A percentile compares a stretch with the other conserved stretches of the same genome.
Evolutionary conservation across 2,329 filamentous ascomycete genomes (phyloP).

Genomic region (Colletotrichum filicis): DNA sequence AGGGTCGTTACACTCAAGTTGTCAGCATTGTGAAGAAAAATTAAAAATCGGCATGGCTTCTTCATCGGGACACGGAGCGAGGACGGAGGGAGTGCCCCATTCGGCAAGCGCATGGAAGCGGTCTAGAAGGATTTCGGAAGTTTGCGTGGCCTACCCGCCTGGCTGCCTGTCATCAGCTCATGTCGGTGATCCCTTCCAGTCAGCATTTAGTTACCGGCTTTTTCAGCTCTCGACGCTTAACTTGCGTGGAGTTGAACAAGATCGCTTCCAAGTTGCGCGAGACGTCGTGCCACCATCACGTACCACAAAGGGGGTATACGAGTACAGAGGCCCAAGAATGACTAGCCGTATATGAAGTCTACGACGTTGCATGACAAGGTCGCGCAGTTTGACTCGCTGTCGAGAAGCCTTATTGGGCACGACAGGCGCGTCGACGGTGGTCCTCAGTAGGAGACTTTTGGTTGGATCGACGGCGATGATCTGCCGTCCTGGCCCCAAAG

Average conservation of each 20-base stretch:
- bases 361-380: not conserved
- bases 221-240: not conserved
- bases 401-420: not conserved
- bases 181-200: constrained; percentile 8
- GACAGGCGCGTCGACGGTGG: not conserved
- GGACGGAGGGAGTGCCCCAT: constrained; percentile 14
- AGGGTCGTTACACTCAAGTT: not conserved
- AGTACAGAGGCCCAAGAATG: not conserved
- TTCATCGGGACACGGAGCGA: not conserved
- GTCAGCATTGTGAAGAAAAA: too few species aligned
- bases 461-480: constrained; percentile 21
- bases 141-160: not conserved
- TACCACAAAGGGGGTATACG: not conserved
- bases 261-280: not conserved
- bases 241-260: not conserved
- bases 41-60: not conserved
- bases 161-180: constrained; percentile 13
- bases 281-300: not conserved
- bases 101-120: constrained; percentile 26
- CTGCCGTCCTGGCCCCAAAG: not conserved
- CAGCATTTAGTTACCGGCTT: not conserved
- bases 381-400: not conserved
- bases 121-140: constrained; percentile 26
- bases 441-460: not conserved
- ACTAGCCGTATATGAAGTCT: not conserved